Percentiles rank a stretch among this genome's conserved stretches.
These are phyloP conservation scores for Barnettozyma californica DNA, from an alignment of 805 yeast species.

Conservation along the genomic window DNA sequence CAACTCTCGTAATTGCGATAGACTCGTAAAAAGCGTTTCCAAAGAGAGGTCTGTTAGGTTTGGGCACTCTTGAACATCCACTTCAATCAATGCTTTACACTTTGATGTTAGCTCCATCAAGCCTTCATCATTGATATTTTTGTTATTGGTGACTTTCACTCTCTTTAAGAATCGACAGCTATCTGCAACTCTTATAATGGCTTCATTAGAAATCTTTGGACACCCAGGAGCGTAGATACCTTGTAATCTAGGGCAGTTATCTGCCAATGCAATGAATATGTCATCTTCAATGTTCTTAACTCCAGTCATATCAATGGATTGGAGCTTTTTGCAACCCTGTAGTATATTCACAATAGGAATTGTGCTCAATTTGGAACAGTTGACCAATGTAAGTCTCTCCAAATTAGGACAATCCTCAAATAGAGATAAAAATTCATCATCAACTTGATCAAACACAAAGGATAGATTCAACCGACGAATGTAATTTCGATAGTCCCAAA, in stretches of 20 bases:
- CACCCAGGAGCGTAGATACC: slow-evolving; percentile 90
- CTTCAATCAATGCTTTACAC: slow-evolving; percentile 81
- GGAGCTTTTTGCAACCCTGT: slow-evolving; percentile 61
- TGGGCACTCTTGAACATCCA: slow-evolving; percentile 83
- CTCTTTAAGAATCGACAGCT: slow-evolving; percentile 75
- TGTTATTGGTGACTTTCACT: slow-evolving; percentile 72
- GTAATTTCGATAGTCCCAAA: slow-evolving; percentile 62
- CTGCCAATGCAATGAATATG: slow-evolving; percentile 62
- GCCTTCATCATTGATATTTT: slow-evolving; percentile 57
- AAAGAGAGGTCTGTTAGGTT: slow-evolving; percentile 63
- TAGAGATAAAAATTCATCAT: slow-evolving; percentile 54
- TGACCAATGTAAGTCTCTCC: slow-evolving; percentile 82
- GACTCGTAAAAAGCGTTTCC: slow-evolving; percentile 47
- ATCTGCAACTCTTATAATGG: slow-evolving; percentile 51
- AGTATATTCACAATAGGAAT: slow-evolving; percentile 57
- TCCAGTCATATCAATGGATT: slow-evolving; percentile 84
- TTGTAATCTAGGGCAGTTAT: slow-evolving; percentile 70
- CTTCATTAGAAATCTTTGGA: slow-evolving; percentile 57
- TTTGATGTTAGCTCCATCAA: slow-evolving; percentile 55
- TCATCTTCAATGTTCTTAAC: slow-evolving; percentile 65
- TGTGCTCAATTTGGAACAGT: slow-evolving; percentile 63
- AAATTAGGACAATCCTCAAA: slow-evolving; percentile 68
- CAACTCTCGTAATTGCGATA: slow-evolving; percentile 78
- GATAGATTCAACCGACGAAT: slow-evolving; percentile 79
- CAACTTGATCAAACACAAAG: slow-evolving; percentile 61